Conservation (phyloP, 2,329 filamentous ascomycete species). For the Clonostachys rosea region DNA sequence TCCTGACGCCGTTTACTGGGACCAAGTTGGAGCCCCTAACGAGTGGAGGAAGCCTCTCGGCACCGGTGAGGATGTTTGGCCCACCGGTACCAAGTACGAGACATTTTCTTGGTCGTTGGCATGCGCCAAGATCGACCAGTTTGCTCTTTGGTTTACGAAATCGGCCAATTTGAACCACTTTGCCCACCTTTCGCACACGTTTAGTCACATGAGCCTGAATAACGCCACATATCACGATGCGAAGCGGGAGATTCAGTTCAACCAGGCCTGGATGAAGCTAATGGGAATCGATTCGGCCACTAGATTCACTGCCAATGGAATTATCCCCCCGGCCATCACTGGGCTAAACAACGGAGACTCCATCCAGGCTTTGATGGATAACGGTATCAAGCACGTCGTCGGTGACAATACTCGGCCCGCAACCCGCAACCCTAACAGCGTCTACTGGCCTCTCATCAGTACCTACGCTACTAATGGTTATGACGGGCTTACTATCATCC, state of each 20-base stretch:
- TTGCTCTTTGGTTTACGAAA: slow-evolving; percentile 49
- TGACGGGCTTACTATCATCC: slow-evolving; percentile 50
- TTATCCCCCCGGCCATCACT: slow-evolving; percentile 60
- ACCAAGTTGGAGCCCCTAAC: slow-evolving; percentile 34
- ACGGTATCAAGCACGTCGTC: slow-evolving; percentile 55
- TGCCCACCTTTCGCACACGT: slow-evolving; percentile 58
- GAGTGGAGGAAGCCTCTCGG: slow-evolving; percentile 42
- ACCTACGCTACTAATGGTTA: slow-evolving; percentile 46
- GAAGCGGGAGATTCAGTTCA: slow-evolving; percentile 53
- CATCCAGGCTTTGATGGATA: slow-evolving; percentile 52
- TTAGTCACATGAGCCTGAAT: slow-evolving; percentile 53
- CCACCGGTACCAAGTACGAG: slow-evolving; percentile 30
- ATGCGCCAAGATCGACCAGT: slow-evolving; percentile 43
- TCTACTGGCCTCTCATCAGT: slow-evolving; percentile 50
- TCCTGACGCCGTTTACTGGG: slow-evolving; percentile 35
- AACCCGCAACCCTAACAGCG: slow-evolving; percentile 44
- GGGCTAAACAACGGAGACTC: slow-evolving; percentile 60
- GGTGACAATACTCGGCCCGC: slow-evolving; percentile 57
- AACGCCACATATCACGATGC: slow-evolving; percentile 56
- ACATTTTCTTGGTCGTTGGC: slow-evolving; percentile 43
- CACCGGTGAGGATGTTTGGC: slow-evolving; percentile 44
- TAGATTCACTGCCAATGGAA: slow-evolving; percentile 45
- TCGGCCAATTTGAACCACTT: slow-evolving; percentile 45
- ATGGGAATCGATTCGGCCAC: slow-evolving; percentile 38
- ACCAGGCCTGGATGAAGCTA: slow-evolving; percentile 52